phyloP scores from a whole-genome alignment of 441 rosid genomes.

The Croton laevigatus region DNA sequence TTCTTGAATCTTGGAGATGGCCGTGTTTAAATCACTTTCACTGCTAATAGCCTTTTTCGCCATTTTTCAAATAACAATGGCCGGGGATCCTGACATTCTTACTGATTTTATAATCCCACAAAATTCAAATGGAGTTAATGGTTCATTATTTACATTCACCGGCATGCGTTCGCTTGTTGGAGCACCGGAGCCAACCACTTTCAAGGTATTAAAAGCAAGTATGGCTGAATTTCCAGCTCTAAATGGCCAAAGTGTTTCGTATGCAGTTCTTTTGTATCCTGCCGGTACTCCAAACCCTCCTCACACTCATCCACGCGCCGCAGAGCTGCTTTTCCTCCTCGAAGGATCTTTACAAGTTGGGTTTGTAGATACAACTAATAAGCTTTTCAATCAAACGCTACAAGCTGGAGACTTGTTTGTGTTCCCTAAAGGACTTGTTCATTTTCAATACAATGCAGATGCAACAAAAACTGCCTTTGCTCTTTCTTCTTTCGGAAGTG shows the following conservation, averaged over 20 bases:
- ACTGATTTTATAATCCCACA: slow-evolving; percentile 28
- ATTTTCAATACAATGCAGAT: slow-evolving; percentile 36
- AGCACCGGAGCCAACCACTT: slow-evolving; percentile 16
- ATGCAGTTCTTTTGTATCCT: slow-evolving; percentile 28
- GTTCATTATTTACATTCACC: slow-evolving; percentile 34
- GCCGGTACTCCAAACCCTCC: slow-evolving; percentile 27
- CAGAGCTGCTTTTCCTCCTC: slow-evolving; percentile 30
- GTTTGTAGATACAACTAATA: slow-evolving; percentile 35
- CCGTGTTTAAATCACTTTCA: slow-evolving; percentile 7
- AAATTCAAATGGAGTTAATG: slow-evolving; percentile 10
- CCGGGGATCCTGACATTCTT: slow-evolving; percentile 31
- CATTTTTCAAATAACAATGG: slow-evolving; percentile 13
- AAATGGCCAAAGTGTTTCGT: slow-evolving; percentile 36
- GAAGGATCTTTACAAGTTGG: slow-evolving; percentile 30
- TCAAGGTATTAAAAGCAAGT: slow-evolving; percentile 27
- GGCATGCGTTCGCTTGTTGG: slow-evolving; percentile 24
- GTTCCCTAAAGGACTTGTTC: slow-evolving; percentile 40
- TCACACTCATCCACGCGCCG: slow-evolving; percentile 39
- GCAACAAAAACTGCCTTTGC: slow-evolving; percentile 17
- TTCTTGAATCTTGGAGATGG: slow-evolving; percentile 15
- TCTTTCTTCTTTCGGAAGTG: slow-evolving; percentile 34
- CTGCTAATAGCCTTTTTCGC: slow-evolving; percentile 21
- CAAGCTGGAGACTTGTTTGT: slow-evolving; percentile 32
- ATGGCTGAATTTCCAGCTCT: slow-evolving; percentile 35
- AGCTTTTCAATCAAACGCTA: slow-evolving; percentile 33